phyloP scores from a whole-genome alignment of 306 rosid genomes.

The Cicer judaicum region DNA sequence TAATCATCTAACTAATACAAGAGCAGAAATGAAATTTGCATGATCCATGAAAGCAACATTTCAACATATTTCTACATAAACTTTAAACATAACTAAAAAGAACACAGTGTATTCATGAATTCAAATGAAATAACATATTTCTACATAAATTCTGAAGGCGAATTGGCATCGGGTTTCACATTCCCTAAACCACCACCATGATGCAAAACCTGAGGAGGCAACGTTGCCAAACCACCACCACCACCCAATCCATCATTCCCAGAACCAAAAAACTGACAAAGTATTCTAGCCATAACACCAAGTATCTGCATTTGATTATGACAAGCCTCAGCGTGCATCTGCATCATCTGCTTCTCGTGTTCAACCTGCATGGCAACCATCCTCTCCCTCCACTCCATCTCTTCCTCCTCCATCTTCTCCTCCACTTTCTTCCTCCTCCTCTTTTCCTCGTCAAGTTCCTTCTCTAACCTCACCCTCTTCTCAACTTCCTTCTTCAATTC shows the following conservation, averaged over 20 bases:
- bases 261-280: constrained; percentile 80
- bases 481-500: constrained; percentile 59
- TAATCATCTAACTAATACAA: constrained; percentile 13
- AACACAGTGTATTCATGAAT: background rate
- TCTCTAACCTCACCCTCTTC: constrained; percentile 62
- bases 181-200: constrained; percentile 66
- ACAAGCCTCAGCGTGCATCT: constrained; percentile 84
- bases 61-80: background rate
- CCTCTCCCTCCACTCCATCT: constrained; percentile 92
- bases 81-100: constrained; percentile 16
- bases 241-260: constrained; percentile 71
- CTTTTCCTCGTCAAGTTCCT: constrained; percentile 62
- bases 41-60: background rate
- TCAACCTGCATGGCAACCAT: constrained; percentile 84
- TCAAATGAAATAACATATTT: constrained; percentile 22
- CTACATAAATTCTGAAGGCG: constrained; percentile 83
- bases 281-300: constrained; percentile 74
- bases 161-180: constrained; percentile 82
- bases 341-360: constrained; percentile 92
- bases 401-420: constrained; percentile 84
- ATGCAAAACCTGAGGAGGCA: constrained; percentile 85
- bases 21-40: background rate
- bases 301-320: constrained; percentile 92
- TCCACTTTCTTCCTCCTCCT: constrained; percentile 67
- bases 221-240: constrained; percentile 63